Conservation (phyloP, 164 flowering plant species). For the Tinospora cordifolia region DNA sequence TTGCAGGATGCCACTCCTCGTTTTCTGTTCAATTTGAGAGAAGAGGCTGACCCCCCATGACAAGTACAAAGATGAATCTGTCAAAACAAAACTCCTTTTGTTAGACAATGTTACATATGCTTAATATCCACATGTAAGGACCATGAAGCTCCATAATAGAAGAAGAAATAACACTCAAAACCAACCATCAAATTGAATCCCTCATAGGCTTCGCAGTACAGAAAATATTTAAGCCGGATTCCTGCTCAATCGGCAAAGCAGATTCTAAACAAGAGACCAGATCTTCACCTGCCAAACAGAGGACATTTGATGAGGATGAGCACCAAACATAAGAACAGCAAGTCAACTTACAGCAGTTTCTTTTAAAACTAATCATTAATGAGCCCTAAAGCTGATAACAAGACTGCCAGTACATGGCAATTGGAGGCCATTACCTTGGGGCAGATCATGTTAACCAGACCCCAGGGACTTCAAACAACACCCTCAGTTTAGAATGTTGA, state of each 20-base stretch:
- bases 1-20: constrained; percentile 19
- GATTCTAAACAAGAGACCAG: neutral
- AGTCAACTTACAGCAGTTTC: neutral
- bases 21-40: constrained; percentile 13
- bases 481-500: constrained; percentile 18
- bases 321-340: constrained; percentile 1
- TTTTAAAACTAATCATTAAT: constrained; percentile 1
- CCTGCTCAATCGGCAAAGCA: neutral
- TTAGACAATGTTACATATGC: neutral
- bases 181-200: constrained; percentile 27
- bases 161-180: neutral
- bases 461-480: constrained; percentile 18
- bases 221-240: neutral
- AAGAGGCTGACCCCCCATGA: constrained; percentile 22
- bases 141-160: neutral
- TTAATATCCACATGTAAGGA: neutral
- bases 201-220: constrained; percentile 12
- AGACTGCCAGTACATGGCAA: constrained; percentile 21
- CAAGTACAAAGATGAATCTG: constrained; percentile 31
- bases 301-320: neutral
- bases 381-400: constrained; percentile 27
- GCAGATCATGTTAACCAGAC: constrained; percentile 24
- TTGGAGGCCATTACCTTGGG: constrained; percentile 26
- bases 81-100: neutral
- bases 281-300: neutral